Evolutionary conservation across 495 filamentous ascomycete genomes (phyloP).

Genomic region (Arthonia radiata): DNA sequence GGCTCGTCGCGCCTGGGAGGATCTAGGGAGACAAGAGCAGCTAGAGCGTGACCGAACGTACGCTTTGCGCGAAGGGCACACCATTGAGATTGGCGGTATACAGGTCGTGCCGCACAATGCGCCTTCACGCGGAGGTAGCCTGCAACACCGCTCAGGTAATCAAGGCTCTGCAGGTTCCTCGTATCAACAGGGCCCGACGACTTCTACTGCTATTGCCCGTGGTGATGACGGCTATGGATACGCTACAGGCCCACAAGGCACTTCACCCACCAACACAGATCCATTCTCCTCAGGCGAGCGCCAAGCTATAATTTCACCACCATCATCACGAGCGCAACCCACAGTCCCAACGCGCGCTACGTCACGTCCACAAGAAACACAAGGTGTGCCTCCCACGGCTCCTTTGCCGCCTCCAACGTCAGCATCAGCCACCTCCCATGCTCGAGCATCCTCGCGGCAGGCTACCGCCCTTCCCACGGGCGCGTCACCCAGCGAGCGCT

Average conservation of each 20-base stretch:
- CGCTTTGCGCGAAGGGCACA: slow-evolving; percentile 63
- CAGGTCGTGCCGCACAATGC: slow-evolving; percentile 94
- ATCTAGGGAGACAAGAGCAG: slow-evolving; percentile 78
- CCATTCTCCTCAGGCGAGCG: slow-evolving; percentile 27
- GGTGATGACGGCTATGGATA: too few relatives aligned
- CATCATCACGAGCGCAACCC: slow-evolving; percentile 11
- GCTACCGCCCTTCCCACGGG: slow-evolving; percentile 5
- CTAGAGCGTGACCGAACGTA: slow-evolving; percentile 83
- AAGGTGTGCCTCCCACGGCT: slow-evolving; percentile 1
- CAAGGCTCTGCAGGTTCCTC: too few relatives aligned
- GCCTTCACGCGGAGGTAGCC: too few relatives aligned
- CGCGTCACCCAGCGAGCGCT: slow-evolving; percentile 5
- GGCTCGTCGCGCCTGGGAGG: slow-evolving; percentile 88
- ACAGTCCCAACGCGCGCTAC: slow-evolving; percentile 4
- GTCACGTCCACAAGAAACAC: slow-evolving; percentile 1
- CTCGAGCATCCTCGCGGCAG: slow-evolving; percentile 5
- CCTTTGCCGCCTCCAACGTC: slow-evolving; percentile 2
- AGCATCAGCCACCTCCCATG: slow-evolving; percentile 4
- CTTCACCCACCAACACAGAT: slow-evolving; percentile 27
- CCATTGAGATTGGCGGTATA: slow-evolving; percentile 74
- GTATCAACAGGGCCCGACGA: too few relatives aligned
- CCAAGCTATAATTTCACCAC: slow-evolving; percentile 9
- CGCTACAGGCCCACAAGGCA: too few relatives aligned
- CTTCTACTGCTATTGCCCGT: too few relatives aligned
- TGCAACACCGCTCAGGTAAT: too few relatives aligned